Evolutionary conservation across 2,329 filamentous ascomycete species (phyloP), one percentile per base, ranked within the genome.

Genomic region (Sphaerostilbella broomeana): DNA sequence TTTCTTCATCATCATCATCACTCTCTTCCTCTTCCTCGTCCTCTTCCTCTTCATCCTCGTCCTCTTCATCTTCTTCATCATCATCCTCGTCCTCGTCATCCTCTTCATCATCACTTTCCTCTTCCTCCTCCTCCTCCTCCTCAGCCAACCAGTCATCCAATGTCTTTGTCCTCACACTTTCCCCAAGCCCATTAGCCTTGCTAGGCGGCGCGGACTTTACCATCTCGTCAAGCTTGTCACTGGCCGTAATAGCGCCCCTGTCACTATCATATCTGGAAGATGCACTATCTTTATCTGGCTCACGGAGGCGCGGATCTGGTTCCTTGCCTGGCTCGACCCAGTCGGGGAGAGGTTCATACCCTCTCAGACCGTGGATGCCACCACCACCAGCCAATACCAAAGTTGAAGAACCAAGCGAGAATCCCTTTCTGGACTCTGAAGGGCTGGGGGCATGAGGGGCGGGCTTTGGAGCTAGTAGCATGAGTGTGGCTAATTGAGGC

Each of bases 91-190:
- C 69, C 0, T 73, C 70, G 2, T 69, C 69, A 1, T 72, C 72
- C 0, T 70, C 70, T 3, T 64, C 67, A 15, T 65, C 67, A 6
- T 70, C 72, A 2, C 69, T 71, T 17, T 73, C 71, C 8, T 70
- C 69, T 9, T 73, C 74, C 2, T 71, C 75, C n/a, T 70, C 73
- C 19, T 68, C 70, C 12, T 79, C 76, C 29, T 77, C 79, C 54
- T 87, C 84, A 4, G 82, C 87, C 41, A 97, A 69, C 89, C 92
- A 97, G 58, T 95, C 87, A 65, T 97, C 88, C 46, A 98, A 65
- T 15, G 82, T 86, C 73, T 94, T 95, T 27, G 78, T 77, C 36
- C 73, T 72, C 1, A 70, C 58, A 9, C 62, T 69, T 34, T 79
- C 79, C 5, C 64, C 61, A 11, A 63, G 47, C 1, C 67, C 75